Percentiles rank a stretch among this genome's conserved stretches.
Evolutionary conservation across 768 basidiomycete species (phyloP).

Genomic region (Leccinum longicurvipes): DNA sequence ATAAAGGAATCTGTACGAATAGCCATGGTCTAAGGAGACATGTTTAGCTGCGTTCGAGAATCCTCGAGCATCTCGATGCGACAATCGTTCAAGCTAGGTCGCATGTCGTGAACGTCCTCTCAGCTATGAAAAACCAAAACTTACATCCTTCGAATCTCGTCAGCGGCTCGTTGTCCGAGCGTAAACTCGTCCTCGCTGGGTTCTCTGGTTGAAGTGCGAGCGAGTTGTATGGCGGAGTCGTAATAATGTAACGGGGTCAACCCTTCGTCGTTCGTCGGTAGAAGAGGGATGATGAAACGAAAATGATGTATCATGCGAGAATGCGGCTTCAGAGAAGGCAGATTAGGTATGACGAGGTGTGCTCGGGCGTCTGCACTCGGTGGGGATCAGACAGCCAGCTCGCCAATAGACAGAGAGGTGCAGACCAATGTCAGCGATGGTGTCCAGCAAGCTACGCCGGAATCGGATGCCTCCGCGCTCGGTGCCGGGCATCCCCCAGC

Average conservation of each 20-base stretch:
- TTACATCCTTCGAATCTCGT: conserved; percentile 60
- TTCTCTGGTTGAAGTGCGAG: conserved; percentile 56
- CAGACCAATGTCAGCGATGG: conserved; percentile 67
- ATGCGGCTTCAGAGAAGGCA: conserved; percentile 68
- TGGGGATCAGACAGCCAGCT: conserved; percentile 2
- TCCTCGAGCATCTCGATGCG: conserved; percentile 61
- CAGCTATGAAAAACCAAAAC: background rate
- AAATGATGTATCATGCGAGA: conserved; percentile 78
- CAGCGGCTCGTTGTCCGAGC: conserved; percentile 57
- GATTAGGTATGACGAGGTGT: conserved; percentile 67
- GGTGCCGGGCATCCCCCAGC: conserved; percentile 74
- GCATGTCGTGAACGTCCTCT: background rate
- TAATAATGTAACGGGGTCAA: conserved; percentile 70
- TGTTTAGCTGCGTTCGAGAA: conserved; percentile 44
- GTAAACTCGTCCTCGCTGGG: conserved; percentile 67
- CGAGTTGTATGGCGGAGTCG: conserved; percentile 73
- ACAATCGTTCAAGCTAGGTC: conserved; percentile 56
- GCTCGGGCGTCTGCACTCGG: conserved; percentile 59
- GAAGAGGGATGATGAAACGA: conserved; percentile 66
- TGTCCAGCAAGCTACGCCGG: conserved; percentile 66
- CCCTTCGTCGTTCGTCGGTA: conserved; percentile 58
- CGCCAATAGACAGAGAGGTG: background rate
- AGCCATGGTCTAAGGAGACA: conserved; percentile 7
- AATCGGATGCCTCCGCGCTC: conserved; percentile 60
- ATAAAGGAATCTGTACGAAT: background rate